Conservation (phyloP, 78 protist genomes). For the Anaeramoeba flamelloides region DNA sequence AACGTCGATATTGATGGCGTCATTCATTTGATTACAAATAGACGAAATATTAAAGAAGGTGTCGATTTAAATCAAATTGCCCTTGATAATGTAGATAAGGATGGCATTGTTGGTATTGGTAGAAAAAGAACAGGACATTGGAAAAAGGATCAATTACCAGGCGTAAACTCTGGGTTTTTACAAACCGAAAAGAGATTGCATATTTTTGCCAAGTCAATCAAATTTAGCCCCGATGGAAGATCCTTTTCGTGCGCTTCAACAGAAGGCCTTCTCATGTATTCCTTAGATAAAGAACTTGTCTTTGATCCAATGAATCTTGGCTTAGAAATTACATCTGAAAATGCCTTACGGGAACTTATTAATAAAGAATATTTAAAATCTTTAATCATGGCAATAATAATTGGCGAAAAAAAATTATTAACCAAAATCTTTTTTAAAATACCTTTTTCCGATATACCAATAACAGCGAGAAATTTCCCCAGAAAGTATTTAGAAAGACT, state of each 20-base stretch:
- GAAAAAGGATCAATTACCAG: neutral
- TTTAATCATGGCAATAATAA: neutral
- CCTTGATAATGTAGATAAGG: neutral
- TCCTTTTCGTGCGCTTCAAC: neutral
- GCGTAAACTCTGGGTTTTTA: neutral
- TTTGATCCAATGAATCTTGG: neutral
- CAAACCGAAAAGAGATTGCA: neutral
- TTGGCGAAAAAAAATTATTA: neutral
- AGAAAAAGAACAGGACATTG: neutral
- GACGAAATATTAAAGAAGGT: too few species aligned
- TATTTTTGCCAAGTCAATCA: neutral
- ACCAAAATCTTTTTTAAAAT: neutral
- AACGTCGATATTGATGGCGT: neutral
- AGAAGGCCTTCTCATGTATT: neutral
- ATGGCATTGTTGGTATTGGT: neutral
- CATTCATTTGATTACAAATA: neutral
- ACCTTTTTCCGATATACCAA: neutral
- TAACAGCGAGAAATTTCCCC: neutral
- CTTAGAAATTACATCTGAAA: neutral
- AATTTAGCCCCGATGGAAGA: neutral
- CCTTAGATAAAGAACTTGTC: neutral
- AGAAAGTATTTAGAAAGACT: neutral
- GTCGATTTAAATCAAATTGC: neutral
- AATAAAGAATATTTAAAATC: neutral
- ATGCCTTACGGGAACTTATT: neutral